A percentile compares a stretch with the other conserved stretches of the same genome.
These are phyloP conservation scores for Penicillium sp. DNA, from an alignment of 2,329 filamentous ascomycete genomes.

Conservation along the genomic window DNA sequence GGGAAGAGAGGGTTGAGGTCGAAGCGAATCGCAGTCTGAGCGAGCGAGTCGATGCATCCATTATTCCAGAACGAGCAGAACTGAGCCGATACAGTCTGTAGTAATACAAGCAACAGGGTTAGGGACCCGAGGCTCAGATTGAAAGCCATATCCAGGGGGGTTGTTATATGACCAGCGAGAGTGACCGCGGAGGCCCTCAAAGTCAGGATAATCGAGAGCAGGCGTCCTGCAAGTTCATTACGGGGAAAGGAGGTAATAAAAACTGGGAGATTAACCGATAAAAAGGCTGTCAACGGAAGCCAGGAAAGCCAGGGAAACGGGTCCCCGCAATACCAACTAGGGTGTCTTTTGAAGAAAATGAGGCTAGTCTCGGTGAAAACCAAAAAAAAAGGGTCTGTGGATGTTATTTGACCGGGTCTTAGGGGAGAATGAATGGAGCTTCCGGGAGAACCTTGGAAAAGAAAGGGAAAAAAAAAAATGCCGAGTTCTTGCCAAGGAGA, in stretches of 20 bases:
- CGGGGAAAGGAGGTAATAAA: neutral
- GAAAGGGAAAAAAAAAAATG: neutral
- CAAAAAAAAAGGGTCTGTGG: neutral
- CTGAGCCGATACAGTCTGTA: conserved; percentile 22
- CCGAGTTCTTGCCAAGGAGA: neutral
- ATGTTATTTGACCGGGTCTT: neutral
- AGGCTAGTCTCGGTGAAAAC: neutral
- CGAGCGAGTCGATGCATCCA: conserved; percentile 32
- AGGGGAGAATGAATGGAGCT: neutral
- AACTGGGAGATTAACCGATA: neutral
- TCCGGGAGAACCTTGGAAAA: neutral
- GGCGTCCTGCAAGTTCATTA: conserved; percentile 23
- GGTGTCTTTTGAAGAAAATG: conserved; percentile 1
- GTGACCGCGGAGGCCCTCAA: conserved; percentile 21
- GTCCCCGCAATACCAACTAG: conserved; percentile 19
- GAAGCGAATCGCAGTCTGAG: conserved; percentile 30
- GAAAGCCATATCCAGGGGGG: conserved; percentile 16
- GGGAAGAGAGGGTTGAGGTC: conserved; percentile 30
- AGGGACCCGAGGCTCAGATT: neutral
- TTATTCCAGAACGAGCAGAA: conserved; percentile 31
- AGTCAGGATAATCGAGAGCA: conserved; percentile 13
- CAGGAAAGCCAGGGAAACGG: conserved; percentile 8
- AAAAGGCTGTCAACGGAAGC: conserved; percentile 4
- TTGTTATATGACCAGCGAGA: conserved; percentile 8
- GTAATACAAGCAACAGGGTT: conserved; percentile 16